phyloP scores from a whole-genome alignment of 805 yeast species.

The Myxozyma monticola region DNA sequence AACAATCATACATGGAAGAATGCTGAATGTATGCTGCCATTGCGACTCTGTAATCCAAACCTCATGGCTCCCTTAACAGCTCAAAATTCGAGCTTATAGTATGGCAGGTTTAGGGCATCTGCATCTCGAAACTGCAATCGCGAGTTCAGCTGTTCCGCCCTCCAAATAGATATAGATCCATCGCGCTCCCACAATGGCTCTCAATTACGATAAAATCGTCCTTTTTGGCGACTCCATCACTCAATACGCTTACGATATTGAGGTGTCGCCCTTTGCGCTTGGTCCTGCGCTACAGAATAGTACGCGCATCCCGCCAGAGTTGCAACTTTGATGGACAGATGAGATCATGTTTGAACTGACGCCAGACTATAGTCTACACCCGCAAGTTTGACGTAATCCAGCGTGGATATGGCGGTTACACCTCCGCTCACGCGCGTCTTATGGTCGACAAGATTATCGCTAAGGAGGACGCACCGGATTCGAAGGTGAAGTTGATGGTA shows the following conservation, averaged over 20 bases:
- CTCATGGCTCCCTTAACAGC: no score
- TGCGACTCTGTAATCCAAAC: no score
- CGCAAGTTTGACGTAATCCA: constrained; percentile 67
- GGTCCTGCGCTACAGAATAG: constrained; percentile 52
- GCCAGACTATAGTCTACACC: constrained; percentile 40
- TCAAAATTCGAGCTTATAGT: no score
- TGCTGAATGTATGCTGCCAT: no score
- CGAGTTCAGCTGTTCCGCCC: no score
- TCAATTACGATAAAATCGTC: constrained; percentile 47
- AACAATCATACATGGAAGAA: no score
- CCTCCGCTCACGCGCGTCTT: constrained; percentile 56
- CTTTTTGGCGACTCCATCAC: constrained; percentile 75
- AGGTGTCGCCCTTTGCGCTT: constrained; percentile 45
- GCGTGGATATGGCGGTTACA: constrained; percentile 80
- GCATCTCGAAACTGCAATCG: no score
- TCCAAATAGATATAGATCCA: not conserved
- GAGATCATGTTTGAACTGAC: no score
- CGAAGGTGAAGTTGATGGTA: constrained; percentile 39
- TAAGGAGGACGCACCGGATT: constrained; percentile 45
- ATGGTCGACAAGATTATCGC: constrained; percentile 54
- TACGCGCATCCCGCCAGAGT: not conserved
- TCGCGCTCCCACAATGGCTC: constrained; percentile 14
- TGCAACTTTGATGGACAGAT: no score
- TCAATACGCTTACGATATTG: constrained; percentile 50
- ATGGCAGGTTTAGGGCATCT: no score